These are phyloP conservation scores for Smittium culicis DNA, from an alignment of 371 early-diverging fungal genomes.

Conservation along the genomic window DNA sequence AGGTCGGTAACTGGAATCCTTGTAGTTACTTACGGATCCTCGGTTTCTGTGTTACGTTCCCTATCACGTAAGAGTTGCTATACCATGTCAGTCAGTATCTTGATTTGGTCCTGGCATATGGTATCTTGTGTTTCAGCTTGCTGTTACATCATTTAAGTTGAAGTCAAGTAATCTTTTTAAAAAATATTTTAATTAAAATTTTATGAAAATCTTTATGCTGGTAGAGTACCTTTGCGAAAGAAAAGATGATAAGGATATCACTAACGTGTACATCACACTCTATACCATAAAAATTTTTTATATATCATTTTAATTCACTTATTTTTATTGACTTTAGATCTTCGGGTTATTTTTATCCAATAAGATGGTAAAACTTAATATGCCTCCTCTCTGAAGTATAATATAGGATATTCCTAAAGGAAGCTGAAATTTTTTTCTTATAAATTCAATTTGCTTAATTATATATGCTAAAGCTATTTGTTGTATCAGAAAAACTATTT, in stretches of 20 bases:
- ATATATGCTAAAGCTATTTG: too few species aligned
- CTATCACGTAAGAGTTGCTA: background rate
- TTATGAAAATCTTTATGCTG: background rate
- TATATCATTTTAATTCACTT: background rate
- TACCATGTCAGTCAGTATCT: background rate
- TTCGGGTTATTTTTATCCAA: background rate
- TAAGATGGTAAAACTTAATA: constrained; percentile 1
- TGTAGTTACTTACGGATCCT: background rate
- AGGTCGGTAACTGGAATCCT: background rate
- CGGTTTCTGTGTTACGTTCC: background rate
- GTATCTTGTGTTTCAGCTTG: background rate
- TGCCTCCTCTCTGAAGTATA: background rate
- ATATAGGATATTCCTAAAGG: too few species aligned
- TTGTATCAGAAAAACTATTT: too few species aligned
- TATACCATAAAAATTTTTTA: background rate
- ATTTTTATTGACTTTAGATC: background rate
- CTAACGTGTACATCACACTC: background rate
- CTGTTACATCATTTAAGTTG: background rate
- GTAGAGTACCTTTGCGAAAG: background rate
- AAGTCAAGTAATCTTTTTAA: background rate
- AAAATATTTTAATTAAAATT: background rate
- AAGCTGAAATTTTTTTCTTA: too few species aligned
- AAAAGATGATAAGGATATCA: background rate
- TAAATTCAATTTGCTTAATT: too few species aligned
- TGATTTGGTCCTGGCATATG: background rate